phyloP scores from a whole-genome alignment of 1,284 basidiomycete genomes.

The Sporisorium reilianum region DNA sequence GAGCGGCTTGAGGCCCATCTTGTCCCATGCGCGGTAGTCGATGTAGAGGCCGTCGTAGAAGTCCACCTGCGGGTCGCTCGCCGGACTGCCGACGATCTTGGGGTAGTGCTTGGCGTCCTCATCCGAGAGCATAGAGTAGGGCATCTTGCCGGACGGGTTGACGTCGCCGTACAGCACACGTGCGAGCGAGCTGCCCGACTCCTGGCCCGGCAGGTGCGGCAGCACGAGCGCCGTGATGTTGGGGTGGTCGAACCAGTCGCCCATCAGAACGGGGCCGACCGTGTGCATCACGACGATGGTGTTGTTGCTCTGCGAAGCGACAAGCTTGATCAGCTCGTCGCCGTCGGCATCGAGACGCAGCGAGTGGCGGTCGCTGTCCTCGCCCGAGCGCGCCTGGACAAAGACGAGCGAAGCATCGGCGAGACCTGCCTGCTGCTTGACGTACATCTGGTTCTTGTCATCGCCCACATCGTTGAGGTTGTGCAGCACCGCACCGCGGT shows the following conservation, averaged over 20 bases:
- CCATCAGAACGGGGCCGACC: slow-evolving; percentile 48
- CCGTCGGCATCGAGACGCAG: slow-evolving; percentile 68
- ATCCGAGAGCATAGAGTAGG: slow-evolving; percentile 38
- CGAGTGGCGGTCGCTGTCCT: slow-evolving; percentile 70
- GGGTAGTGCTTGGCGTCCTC: slow-evolving; percentile 53
- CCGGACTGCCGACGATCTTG: slow-evolving; percentile 67
- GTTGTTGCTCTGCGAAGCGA: slow-evolving; percentile 73
- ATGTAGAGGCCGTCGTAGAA: slow-evolving; percentile 79
- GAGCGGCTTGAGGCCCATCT: slow-evolving; percentile 75
- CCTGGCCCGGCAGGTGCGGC: slow-evolving; percentile 50
- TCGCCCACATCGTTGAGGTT: slow-evolving; percentile 48
- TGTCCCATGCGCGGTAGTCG: slow-evolving; percentile 78
- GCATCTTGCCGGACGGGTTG: slow-evolving; percentile 46
- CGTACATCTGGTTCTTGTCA: slow-evolving; percentile 26
- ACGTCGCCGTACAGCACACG: slow-evolving; percentile 45
- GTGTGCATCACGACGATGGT: slow-evolving; percentile 85
- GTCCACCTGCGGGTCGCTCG: slow-evolving; percentile 72
- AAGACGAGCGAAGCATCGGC: slow-evolving; percentile 47
- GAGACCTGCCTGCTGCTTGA: slow-evolving; percentile 29
- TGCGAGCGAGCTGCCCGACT: slow-evolving; percentile 42
- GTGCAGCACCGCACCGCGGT: slow-evolving; percentile 28
- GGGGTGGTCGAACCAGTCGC: slow-evolving; percentile 46
- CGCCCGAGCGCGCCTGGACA: slow-evolving; percentile 70
- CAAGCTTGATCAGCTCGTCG: slow-evolving; percentile 68
- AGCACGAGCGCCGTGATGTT: slow-evolving; percentile 48